phyloP scores from a whole-genome alignment of 305 asterid species.

The Solanum hybrid region DNA sequence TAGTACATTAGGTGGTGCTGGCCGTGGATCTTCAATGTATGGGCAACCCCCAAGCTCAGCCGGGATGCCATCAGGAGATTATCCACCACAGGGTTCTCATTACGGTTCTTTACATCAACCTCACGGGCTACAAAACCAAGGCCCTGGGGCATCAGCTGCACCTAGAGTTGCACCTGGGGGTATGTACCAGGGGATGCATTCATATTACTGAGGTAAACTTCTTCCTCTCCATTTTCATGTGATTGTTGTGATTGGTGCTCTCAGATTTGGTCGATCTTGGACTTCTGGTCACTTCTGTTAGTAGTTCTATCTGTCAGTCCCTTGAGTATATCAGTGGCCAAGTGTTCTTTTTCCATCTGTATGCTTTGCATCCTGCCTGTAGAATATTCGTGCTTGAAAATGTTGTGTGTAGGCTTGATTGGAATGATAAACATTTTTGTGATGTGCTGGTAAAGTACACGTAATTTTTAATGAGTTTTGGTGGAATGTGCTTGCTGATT shows the following conservation, averaged over 20 bases:
- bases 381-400: background rate
- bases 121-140: conserved; percentile 53
- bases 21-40: conserved; percentile 50
- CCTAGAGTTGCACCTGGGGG: conserved; percentile 61
- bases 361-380: background rate
- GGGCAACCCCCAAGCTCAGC: conserved; percentile 51
- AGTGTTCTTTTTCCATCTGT: background rate
- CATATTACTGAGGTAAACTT: conserved; percentile 61
- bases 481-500: background rate
- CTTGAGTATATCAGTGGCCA: background rate
- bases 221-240: background rate
- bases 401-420: background rate
- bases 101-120: conserved; percentile 45
- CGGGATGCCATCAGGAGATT: conserved; percentile 47
- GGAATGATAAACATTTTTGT: background rate
- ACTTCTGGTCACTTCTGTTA: background rate
- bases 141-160: conserved; percentile 39
- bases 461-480: background rate
- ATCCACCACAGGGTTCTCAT: conserved; percentile 36
- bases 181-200: conserved; percentile 59
- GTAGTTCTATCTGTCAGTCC: background rate
- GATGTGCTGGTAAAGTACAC: background rate
- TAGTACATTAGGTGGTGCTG: conserved; percentile 23
- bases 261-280: background rate
- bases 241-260: background rate